Evolutionary conservation across 148 eudicot species (phyloP).

Genomic region (Polygonum aviculare): DNA sequence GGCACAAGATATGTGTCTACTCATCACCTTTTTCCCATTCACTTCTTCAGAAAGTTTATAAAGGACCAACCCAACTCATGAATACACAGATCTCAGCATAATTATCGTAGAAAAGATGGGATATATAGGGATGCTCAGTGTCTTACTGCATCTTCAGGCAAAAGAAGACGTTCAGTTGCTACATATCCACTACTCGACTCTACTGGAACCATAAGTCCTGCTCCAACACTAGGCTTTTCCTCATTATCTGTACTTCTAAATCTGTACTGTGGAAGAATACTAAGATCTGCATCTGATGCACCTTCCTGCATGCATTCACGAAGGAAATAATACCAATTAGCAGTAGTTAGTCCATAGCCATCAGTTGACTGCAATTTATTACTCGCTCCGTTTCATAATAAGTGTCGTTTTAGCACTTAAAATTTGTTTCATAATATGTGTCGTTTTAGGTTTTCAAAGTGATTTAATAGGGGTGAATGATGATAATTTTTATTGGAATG

Average conservation of each 20-base stretch:
- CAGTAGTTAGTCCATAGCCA: not conserved
- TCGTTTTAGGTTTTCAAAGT: too few relatives aligned
- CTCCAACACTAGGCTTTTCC: constrained; percentile 50
- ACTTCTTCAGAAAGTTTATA: not conserved
- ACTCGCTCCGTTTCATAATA: too few relatives aligned
- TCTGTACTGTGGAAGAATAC: constrained; percentile 66
- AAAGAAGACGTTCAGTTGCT: constrained; percentile 67
- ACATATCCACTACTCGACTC: constrained; percentile 53
- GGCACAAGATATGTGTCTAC: not conserved
- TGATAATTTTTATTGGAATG: too few relatives aligned
- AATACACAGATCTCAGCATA: not conserved
- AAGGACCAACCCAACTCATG: not conserved
- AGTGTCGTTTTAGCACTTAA: too few relatives aligned
- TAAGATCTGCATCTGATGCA: constrained; percentile 91
- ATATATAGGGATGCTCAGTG: not conserved
- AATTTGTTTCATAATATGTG: too few relatives aligned
- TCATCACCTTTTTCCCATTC: not conserved
- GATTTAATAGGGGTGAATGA: too few relatives aligned
- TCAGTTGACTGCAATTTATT: not conserved
- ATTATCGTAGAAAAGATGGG: not conserved
- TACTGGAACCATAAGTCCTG: constrained; percentile 76
- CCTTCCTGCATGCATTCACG: constrained; percentile 55
- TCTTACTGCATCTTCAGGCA: constrained; percentile 94
- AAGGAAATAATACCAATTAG: not conserved
- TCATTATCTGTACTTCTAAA: constrained; percentile 38